A percentile compares a stretch with the other conserved stretches of the same genome.
Conservation (phyloP, 2,329 filamentous ascomycete genomes). For the Colletotrichum theobromicola region DNA sequence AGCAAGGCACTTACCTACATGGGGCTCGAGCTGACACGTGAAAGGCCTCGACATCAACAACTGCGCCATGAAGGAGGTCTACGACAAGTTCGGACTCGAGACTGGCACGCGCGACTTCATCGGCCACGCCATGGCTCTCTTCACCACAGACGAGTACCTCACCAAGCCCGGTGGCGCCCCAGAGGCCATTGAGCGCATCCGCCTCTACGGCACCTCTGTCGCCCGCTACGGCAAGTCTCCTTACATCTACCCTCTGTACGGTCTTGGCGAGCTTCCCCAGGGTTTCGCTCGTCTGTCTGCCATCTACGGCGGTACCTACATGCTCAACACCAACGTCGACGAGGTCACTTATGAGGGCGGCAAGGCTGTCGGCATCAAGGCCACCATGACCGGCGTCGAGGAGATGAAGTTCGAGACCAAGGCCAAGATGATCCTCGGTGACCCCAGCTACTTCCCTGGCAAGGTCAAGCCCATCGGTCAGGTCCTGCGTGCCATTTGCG, state of each 20-base stretch:
- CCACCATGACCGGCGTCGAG: slow-evolving; percentile 89
- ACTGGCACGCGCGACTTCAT: slow-evolving; percentile 90
- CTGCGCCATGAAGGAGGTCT: slow-evolving; percentile 97
- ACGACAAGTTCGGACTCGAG: slow-evolving; percentile 97
- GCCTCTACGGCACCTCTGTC: slow-evolving; percentile 97
- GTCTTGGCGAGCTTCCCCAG: slow-evolving; percentile 94
- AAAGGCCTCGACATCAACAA: slow-evolving; percentile 79
- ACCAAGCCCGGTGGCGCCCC: slow-evolving; percentile 73
- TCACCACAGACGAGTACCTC: slow-evolving; percentile 88
- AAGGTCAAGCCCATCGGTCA: slow-evolving; percentile 90
- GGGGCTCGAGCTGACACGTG: background rate
- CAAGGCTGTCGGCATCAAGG: slow-evolving; percentile 95
- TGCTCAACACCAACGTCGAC: slow-evolving; percentile 95
- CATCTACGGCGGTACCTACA: slow-evolving; percentile 99
- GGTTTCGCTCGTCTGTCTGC: slow-evolving; percentile 96
- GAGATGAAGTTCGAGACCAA: slow-evolving; percentile 97
- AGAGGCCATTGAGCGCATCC: slow-evolving; percentile 89
- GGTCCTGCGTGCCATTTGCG: slow-evolving; percentile 95
- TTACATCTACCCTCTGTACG: slow-evolving; percentile 99
- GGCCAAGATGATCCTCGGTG: slow-evolving; percentile 93
- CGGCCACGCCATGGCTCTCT: slow-evolving; percentile 97
- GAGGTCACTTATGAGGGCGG: slow-evolving; percentile 84
- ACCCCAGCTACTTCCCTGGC: slow-evolving; percentile 93
- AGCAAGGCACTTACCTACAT: background rate
- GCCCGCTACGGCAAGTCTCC: slow-evolving; percentile 97